phyloP scores from a whole-genome alignment of 371 early-diverging fungal species.

The Nematocida sp. region DNA sequence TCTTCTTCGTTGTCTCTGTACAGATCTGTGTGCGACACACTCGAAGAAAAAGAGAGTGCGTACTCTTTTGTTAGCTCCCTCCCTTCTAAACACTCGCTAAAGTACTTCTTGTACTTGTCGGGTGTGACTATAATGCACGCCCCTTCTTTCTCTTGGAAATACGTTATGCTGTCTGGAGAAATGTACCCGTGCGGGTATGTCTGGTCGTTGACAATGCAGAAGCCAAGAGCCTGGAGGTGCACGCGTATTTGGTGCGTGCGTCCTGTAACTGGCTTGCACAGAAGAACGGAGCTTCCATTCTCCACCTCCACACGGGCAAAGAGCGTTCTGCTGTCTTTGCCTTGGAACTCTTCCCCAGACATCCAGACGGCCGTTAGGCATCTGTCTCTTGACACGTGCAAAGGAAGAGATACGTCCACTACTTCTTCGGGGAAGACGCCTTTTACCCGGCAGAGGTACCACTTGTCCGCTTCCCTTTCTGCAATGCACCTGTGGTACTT shows the following conservation, averaged over 20 bases:
- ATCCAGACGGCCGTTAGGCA: constrained; percentile 36
- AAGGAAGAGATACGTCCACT: constrained; percentile 48
- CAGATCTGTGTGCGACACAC: constrained; percentile 40
- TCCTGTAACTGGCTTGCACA: constrained; percentile 78
- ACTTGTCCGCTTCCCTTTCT: constrained; percentile 54
- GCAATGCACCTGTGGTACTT: constrained; percentile 53
- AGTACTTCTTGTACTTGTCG: not conserved
- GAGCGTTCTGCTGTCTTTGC: constrained; percentile 57
- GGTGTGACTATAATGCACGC: not conserved
- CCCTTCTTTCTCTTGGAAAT: not conserved
- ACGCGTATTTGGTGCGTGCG: constrained; percentile 98
- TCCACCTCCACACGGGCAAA: constrained; percentile 51
- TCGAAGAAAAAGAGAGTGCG: not conserved
- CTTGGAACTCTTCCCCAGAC: constrained; percentile 19
- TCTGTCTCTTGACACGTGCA: constrained; percentile 40
- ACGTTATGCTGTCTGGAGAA: not conserved
- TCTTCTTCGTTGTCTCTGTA: constrained; percentile 45
- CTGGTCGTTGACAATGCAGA: constrained; percentile 85
- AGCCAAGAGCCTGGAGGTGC: constrained; percentile 84
- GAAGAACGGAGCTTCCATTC: constrained; percentile 64
- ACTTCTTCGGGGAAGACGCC: constrained; percentile 59
- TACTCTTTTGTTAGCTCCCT: not conserved
- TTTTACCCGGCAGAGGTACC: constrained; percentile 63
- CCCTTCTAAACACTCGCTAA: too few relatives aligned
- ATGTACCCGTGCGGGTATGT: constrained; percentile 21